A percentile compares a stretch with the other conserved stretches of the same genome.
Evolutionary conservation across 495 filamentous ascomycete genomes (phyloP).

Genomic region (Aspergillus olivimuriae): DNA sequence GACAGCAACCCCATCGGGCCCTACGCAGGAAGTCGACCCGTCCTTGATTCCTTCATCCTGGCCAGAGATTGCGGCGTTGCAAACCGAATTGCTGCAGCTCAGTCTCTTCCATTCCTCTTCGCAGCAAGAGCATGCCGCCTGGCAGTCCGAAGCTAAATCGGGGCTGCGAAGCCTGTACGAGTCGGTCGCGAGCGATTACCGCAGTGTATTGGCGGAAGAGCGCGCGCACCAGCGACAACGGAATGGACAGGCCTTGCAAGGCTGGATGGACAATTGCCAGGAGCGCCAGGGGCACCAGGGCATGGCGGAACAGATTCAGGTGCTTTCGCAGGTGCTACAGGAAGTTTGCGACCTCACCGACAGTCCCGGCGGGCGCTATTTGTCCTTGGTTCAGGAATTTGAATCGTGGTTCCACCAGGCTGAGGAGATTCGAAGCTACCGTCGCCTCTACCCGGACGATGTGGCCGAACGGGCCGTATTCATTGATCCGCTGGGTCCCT

Average conservation of each 20-base stretch:
- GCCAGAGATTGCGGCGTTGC: conserved; percentile 56
- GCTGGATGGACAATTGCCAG: conserved; percentile 32
- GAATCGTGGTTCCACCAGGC: conserved; percentile 39
- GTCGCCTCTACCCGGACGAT: conserved; percentile 6
- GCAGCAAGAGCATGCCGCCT: conserved; percentile 25
- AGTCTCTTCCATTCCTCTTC: conserved; percentile 56
- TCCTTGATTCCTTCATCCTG: conserved; percentile 33
- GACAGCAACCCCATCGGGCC: conserved; percentile 26
- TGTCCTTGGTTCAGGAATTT: conserved; percentile 27
- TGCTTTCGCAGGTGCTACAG: conserved; percentile 36
- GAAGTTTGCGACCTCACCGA: conserved; percentile 34
- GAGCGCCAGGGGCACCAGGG: conserved; percentile 22
- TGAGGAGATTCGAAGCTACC: conserved; percentile 23
- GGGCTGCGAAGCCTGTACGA: conserved; percentile 35
- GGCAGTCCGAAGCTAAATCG: conserved; percentile 28
- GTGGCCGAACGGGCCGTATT: conserved; percentile 18
- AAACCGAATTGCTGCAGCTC: conserved; percentile 68
- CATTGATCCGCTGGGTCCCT: conserved; percentile 35
- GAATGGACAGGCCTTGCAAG: conserved; percentile 33
- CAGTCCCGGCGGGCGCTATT: conserved; percentile 26
- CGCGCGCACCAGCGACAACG: conserved; percentile 31
- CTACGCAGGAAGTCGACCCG: conserved; percentile 7
- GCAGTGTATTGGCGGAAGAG: conserved; percentile 27
- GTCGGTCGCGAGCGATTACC: conserved; percentile 30
- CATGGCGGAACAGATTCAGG: conserved; percentile 37